A percentile compares a stretch with the other conserved stretches of the same genome.
Evolutionary conservation across 1,284 basidiomycete species (phyloP).

Genomic region (Cutaneotrichosporon cavernicola): DNA sequence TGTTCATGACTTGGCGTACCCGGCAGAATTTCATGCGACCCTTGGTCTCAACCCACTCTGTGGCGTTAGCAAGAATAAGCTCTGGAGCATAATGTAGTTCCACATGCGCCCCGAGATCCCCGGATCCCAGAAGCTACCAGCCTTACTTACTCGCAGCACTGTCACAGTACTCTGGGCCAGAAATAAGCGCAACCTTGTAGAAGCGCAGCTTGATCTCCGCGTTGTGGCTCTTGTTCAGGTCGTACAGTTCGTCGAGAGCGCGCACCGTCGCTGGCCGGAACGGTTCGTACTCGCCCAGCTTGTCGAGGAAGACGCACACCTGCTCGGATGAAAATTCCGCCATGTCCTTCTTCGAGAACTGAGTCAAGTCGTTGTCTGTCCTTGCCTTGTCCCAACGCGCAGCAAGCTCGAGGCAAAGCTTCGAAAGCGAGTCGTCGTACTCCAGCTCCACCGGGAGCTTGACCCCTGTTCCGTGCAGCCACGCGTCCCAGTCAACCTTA

Average conservation of each 20-base stretch:
- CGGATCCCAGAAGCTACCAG: not conserved
- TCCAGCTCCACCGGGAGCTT: constrained; percentile 75
- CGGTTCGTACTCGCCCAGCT: constrained; percentile 44
- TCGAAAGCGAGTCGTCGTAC: constrained; percentile 79
- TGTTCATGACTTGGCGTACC: constrained; percentile 7
- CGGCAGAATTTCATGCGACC: constrained; percentile 57
- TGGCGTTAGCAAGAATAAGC: not conserved
- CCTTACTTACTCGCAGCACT: constrained; percentile 52
- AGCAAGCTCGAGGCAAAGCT: constrained; percentile 64
- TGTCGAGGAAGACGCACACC: constrained; percentile 56
- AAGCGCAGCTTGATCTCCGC: constrained; percentile 57
- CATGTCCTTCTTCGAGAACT: constrained; percentile 48
- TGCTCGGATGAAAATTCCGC: constrained; percentile 46
- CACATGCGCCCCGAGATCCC: not conserved
- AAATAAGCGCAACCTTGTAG: constrained; percentile 56
- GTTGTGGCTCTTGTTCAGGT: constrained; percentile 51
- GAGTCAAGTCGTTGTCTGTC: constrained; percentile 50
- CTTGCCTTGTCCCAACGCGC: constrained; percentile 71
- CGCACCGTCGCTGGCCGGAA: constrained; percentile 44
- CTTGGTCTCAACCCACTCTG: constrained; percentile 56
- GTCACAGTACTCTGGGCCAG: constrained; percentile 53
- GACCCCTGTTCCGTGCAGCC: constrained; percentile 80
- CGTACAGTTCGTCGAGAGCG: constrained; percentile 54
- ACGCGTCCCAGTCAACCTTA: constrained; percentile 78
- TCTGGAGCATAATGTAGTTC: not conserved